phyloP scores from a whole-genome alignment of 768 basidiomycete genomes.

The Mycena capillaripes region DNA sequence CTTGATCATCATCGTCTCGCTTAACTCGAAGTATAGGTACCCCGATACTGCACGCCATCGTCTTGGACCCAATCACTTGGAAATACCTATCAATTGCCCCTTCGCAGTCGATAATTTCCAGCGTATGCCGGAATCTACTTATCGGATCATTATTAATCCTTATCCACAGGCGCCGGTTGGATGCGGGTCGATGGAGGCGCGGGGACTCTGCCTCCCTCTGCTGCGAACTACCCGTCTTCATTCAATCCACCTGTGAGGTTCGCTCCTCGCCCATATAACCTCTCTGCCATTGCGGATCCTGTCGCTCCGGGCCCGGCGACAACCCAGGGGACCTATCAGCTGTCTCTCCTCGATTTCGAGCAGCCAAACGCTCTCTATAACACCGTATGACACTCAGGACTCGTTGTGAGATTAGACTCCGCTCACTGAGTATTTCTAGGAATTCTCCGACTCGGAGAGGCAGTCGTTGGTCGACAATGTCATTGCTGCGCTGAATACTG shows the following conservation, averaged over 20 bases:
- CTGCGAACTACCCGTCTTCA: constrained; percentile 35
- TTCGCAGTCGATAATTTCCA: constrained; percentile 30
- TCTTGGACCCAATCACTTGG: constrained; percentile 31
- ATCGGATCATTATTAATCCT: too few species aligned
- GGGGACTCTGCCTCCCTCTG: constrained; percentile 19
- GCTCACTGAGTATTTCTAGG: neutral
- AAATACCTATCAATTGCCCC: constrained; percentile 36
- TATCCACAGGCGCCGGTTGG: constrained; percentile 35
- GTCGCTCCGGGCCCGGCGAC: neutral
- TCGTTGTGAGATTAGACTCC: neutral
- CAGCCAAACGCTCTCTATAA: constrained; percentile 33
- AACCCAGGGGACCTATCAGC: constrained; percentile 12
- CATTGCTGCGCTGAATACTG: constrained; percentile 21
- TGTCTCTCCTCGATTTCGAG: constrained; percentile 31
- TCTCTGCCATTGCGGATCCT: constrained; percentile 33
- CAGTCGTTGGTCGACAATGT: constrained; percentile 29
- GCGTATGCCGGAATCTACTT: constrained; percentile 10
- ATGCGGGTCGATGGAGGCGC: constrained; percentile 35
- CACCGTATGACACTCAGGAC: constrained; percentile 3
- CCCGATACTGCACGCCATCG: constrained; percentile 31
- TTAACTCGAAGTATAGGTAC: constrained; percentile 6
- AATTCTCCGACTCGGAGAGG: constrained; percentile 31
- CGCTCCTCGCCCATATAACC: constrained; percentile 26
- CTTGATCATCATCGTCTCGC: neutral
- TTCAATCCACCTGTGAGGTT: constrained; percentile 25